These are phyloP conservation scores for Boletus subcaerulescens DNA, from an alignment of 768 basidiomycete species.

Conservation along the genomic window DNA sequence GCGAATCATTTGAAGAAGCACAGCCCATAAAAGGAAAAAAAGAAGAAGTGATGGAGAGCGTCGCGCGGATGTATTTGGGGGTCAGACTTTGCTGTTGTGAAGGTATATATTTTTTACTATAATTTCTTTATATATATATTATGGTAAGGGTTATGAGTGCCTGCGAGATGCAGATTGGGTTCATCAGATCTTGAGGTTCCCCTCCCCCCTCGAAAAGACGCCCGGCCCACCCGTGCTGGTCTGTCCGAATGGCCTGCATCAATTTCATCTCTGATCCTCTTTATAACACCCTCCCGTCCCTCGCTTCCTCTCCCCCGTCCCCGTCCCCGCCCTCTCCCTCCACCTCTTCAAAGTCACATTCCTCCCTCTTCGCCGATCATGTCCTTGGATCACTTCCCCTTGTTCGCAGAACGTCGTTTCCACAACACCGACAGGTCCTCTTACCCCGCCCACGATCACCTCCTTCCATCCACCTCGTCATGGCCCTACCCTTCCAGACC, in stretches of 20 bases:
- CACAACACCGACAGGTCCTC: conserved; percentile 26
- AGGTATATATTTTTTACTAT: neutral
- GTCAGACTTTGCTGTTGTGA: neutral
- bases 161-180: conserved; percentile 21
- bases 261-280: conserved; percentile 29
- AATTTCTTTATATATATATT: neutral
- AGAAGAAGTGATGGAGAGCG: neutral
- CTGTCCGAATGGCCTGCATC: conserved; percentile 16
- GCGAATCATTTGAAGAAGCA: conserved; percentile 22
- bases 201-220: neutral
- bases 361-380: conserved; percentile 7
- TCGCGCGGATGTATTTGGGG: conserved; percentile 8
- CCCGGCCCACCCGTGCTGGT: neutral
- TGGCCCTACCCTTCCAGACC: conserved; percentile 28
- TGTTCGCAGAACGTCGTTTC: conserved; percentile 33
- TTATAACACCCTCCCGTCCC: conserved; percentile 26
- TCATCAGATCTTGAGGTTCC: conserved; percentile 15
- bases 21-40: conserved; percentile 11
- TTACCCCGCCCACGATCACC: conserved; percentile 21
- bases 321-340: neutral
- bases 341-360: neutral
- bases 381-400: conserved; percentile 34
- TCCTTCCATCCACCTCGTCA: conserved; percentile 19
- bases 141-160: neutral
- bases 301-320: conserved; percentile 11